Evolutionary conservation across 306 rosid genomes (phyloP), one percentile per base, ranked within the genome.

Genomic region (Prosopis cineraria): DNA sequence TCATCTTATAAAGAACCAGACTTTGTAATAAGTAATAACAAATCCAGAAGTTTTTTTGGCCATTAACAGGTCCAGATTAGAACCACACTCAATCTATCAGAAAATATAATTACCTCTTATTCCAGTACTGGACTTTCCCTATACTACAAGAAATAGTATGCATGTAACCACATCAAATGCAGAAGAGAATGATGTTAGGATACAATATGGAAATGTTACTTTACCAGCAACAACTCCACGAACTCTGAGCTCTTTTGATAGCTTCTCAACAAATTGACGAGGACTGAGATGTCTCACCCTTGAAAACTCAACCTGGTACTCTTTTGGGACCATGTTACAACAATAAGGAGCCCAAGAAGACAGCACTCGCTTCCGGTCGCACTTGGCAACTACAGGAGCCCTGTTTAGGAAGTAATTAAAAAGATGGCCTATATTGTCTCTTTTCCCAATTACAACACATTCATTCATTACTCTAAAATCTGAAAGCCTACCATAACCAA

Each of bases 211-310:
- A 53, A 74, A 64, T 45, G 58, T 50, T 74, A 40, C 48, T 74
- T 78, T 90, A 94, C 98, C 98, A 17, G 95, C 93, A 72, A 94
- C 98, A 59, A 94, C 95, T 66, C 97, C 98, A n/a, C 84, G 27
- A 70, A 94, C 98, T 62, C 87, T 84, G 66, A 92, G 93, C 79
- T 92, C 95, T 82, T 86, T 87, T 20, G 90, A 73, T 81, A 92
- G 76, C 81, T 92, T 94, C 67, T 89, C 93, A 56, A 94, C 95
- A 86, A 94, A 94, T 67, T 92, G 91, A 41, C 78, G 87, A 1
- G 97, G 97, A 56, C 88, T 85, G 55, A 94, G 95, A 81, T 81
- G 86, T 36, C 98, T 91, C 10, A 94, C 96, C 2, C 87, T 89
- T 44, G 95, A 90, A 81, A 94, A 94, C 77, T 92, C 91, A 73